Evolutionary conservation across 2,329 filamentous ascomycete genomes (phyloP), one percentile per base, ranked within the genome.

Genomic region (Botryotinia calthae): DNA sequence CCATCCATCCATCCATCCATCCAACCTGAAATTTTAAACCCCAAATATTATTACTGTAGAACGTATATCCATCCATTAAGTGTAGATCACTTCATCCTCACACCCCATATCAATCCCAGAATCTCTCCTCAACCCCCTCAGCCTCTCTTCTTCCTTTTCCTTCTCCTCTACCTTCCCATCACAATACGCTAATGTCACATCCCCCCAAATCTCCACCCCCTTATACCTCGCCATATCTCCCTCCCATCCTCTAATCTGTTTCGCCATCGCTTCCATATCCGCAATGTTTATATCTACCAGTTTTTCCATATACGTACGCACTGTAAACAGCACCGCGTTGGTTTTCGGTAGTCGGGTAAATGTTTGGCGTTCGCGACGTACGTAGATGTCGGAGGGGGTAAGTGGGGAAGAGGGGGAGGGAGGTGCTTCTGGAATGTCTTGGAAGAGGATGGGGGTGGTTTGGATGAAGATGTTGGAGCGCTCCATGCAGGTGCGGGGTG

Each of bases 391-490:
- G 0, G 82, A 31, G 0, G 79, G 14, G 14, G 37, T 56, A 0
- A 76, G 81, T 2, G 82, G 68, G 6, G 25, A 68, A 5, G 79
- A 78, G 0, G 78, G 70, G 51, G 44, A 22, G 74, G 83, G 76
- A 73, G 82, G 74, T 74, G 81, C 74, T 76, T 84, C 81, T 2
- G 81, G 82, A 9, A 82, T 82, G 28, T 85, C 83, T 74, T 85
- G 85, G 54, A 87, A 82, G 20, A 84, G 82, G 4, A 84, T 79
- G 1, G 82, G 79, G 34, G 81, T 82, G 16, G 85, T 83, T 79
- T 87, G 86, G 59, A 87, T 80, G 73, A 87, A 87, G 74, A 84
- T 83, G 73, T 84, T 85, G 51, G 81, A 83, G 56, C 85, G 83
- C 75, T 86, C 84, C 84, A 86, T 86, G 46, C 82, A 81, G 0